Evolutionary conservation across 805 yeast genomes (phyloP).

Genomic region (Candida wancherniae): DNA sequence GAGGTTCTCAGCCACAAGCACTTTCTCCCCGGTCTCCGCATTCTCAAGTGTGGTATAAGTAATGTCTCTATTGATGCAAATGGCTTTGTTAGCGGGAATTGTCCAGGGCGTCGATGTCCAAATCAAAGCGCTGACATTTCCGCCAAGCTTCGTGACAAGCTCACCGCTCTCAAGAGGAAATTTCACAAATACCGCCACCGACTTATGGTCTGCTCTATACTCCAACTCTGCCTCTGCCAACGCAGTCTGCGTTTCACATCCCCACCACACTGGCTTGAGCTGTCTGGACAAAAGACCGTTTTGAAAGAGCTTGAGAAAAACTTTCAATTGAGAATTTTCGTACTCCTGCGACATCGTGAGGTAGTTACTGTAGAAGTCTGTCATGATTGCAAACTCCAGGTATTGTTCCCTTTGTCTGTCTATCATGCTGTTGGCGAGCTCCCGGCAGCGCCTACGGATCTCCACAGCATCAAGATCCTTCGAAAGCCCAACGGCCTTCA

Average conservation of each 20-base stretch:
- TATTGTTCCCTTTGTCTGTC: slow-evolving; percentile 61
- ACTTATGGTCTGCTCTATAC: slow-evolving; percentile 66
- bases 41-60: slow-evolving; percentile 46
- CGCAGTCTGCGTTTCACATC: slow-evolving; percentile 89
- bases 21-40: slow-evolving; percentile 30
- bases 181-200: slow-evolving; percentile 63
- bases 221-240: slow-evolving; percentile 95
- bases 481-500: slow-evolving; percentile 58
- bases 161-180: slow-evolving; percentile 44
- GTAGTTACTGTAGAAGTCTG: slow-evolving; percentile 74
- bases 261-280: slow-evolving; percentile 96
- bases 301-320: slow-evolving; percentile 62
- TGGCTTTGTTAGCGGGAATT: slow-evolving; percentile 78
- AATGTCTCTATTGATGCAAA: slow-evolving; percentile 60
- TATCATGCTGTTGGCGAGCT: slow-evolving; percentile 67
- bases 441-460: slow-evolving; percentile 59
- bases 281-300: slow-evolving; percentile 74
- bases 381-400: slow-evolving; percentile 69
- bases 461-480: slow-evolving; percentile 39
- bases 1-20: slow-evolving; percentile 57
- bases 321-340: slow-evolving; percentile 68
- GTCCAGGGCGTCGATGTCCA: slow-evolving; percentile 99
- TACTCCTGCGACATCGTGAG: slow-evolving; percentile 65
- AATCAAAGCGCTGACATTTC: slow-evolving; percentile 41
- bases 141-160: slow-evolving; percentile 16